phyloP scores from a whole-genome alignment of 352 stramenopile genomes.

The Globisporangium iwayamae region DNA sequence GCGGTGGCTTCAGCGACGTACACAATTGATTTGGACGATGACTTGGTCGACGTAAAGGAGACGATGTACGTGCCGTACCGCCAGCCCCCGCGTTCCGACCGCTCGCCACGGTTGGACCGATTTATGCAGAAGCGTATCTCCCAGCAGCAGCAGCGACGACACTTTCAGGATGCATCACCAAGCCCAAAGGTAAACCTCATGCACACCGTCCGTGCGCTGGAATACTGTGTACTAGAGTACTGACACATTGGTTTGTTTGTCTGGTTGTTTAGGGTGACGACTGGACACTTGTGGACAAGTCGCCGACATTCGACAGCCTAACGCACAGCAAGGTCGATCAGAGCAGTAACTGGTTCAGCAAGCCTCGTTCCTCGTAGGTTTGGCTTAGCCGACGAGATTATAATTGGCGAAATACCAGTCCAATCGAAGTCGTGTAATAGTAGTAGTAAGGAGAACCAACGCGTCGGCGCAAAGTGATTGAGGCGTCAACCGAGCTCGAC shows the following conservation, averaged over 20 bases:
- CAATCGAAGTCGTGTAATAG: slow-evolving; percentile 4
- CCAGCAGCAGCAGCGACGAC: slow-evolving; percentile 24
- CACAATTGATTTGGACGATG: slow-evolving; percentile 42
- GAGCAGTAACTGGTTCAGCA: slow-evolving; percentile 51
- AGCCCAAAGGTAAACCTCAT: slow-evolving; percentile 43
- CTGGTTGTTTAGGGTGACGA: slow-evolving; percentile 40
- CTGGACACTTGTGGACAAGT: slow-evolving; percentile 79
- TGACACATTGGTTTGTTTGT: not conserved
- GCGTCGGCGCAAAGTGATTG: not conserved
- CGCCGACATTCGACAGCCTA: slow-evolving; percentile 63
- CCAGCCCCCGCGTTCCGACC: slow-evolving; percentile 19
- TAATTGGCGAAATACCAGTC: not conserved
- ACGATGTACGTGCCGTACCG: slow-evolving; percentile 56
- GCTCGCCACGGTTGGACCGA: slow-evolving; percentile 25
- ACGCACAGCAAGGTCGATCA: slow-evolving; percentile 34
- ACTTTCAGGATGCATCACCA: slow-evolving; percentile 25
- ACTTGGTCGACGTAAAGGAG: slow-evolving; percentile 45
- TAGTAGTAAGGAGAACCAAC: not conserved
- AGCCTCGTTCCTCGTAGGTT: not conserved
- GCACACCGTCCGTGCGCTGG: not conserved
- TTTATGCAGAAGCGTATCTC: slow-evolving; percentile 19
- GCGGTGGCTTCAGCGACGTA: slow-evolving; percentile 33
- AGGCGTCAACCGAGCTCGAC: not conserved
- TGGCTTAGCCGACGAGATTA: not conserved
- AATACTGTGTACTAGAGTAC: not conserved